Conservation (phyloP, 75 land plant genomes). For the Chamaecyparis obtusa region DNA sequence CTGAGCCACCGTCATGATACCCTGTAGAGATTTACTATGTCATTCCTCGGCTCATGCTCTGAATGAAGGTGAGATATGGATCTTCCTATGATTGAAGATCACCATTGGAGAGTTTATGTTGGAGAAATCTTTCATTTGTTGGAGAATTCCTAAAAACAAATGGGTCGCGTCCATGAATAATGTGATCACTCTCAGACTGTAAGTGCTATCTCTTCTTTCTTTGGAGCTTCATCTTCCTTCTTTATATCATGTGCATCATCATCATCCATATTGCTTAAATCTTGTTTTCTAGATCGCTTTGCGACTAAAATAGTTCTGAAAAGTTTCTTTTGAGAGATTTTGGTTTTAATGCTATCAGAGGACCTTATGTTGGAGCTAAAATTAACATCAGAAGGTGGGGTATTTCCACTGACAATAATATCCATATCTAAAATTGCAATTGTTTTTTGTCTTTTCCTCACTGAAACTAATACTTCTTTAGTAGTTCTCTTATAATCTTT, state of each 20-base stretch:
- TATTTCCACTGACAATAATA: constrained; percentile 3
- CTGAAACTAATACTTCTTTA: constrained; percentile 18
- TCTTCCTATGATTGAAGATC: too few species aligned
- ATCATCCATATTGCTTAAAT: neutral
- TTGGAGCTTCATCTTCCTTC: constrained; percentile 11
- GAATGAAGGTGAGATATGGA: too few species aligned
- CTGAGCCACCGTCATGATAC: too few species aligned
- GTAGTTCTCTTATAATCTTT: constrained; percentile 20
- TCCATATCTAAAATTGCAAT: constrained; percentile 11
- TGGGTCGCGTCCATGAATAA: too few species aligned
- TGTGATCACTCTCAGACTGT: too few species aligned
- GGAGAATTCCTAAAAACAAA: too few species aligned
- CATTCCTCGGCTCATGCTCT: too few species aligned
- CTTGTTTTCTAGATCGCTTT: constrained; percentile 2
- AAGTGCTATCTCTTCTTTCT: too few species aligned
- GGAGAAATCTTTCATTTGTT: too few species aligned
- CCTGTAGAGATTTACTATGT: too few species aligned
- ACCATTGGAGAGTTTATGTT: too few species aligned
- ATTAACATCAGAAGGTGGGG: constrained; percentile 12
- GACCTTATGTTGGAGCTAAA: constrained; percentile 5
- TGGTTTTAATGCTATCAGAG: neutral
- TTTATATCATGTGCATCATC: neutral
- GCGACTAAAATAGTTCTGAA: neutral
- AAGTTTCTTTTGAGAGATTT: constrained; percentile 1
- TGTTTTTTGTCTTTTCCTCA: constrained; percentile 21